Base-by-base conservation (phyloP, 2,329 filamentous ascomycete species). In the Bimuria novae-zelandiae region DNA sequence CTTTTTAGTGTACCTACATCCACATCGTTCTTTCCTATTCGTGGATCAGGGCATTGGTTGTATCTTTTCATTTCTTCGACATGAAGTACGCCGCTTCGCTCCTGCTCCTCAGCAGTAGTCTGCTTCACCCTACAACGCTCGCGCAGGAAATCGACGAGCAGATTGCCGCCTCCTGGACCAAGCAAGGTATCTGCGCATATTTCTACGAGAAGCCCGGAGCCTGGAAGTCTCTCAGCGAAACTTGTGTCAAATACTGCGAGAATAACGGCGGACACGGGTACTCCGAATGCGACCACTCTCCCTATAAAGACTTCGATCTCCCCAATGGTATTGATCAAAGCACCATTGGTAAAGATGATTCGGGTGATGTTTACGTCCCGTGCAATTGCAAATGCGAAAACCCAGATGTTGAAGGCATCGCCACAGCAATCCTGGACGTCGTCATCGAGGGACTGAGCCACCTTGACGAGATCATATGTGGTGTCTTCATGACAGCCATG, bases 191-290 rank as follows among this genome's bases (percentile, higher is more conserved):
- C 12, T 52, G 49, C 27, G 49, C 42, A 12, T 52, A 41, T 21
- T 52, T 47, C n/a, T 47, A 27, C 14, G 21, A 52, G 16, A 52
- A 52, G n/a, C 42, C 33, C 2, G 49, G 33, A 16, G 44, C 33
- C 7, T 37, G 36, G 23, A 36, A 25, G 19, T 25, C 43, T 19
- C 43, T 52, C 5, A 23, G 35, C 5, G 6, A 52, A 7, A 52
- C 49, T 11, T 52, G 49, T 17, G 37, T 52, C n/a, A 52, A 52
- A n/a, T 52, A 52, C 35, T 52, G 49, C 42, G 49, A 41, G 16
- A 52, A 33, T 27, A 40, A 52, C 12, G 42, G 35, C 16, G 49
- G 49, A 14, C 49, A 52, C 16, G 49, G 49, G 4, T 52, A 47
- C 27, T 52, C 49, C 5, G 49, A 52, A 27, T 52, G 49, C 19